Conservation (phyloP, 1,139 yeast genomes). For the Geotrichum macrosporum region DNA sequence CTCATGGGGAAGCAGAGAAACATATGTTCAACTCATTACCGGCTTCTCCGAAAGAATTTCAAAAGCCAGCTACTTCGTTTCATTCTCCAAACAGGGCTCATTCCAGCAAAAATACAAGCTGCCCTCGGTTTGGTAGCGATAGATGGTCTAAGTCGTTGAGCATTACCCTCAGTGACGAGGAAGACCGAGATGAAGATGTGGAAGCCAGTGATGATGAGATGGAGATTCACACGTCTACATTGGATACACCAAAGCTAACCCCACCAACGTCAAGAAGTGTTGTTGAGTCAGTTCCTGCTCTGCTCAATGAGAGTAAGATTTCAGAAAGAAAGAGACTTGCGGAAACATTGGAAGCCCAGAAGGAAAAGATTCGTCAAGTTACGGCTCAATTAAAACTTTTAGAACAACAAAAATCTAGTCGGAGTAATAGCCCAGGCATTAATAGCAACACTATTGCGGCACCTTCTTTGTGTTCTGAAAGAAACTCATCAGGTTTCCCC, state of each 20-base stretch:
- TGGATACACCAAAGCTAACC: slow-evolving; percentile 1
- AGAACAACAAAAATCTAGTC: slow-evolving; percentile 4
- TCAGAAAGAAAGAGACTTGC: not conserved
- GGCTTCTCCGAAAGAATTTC: no score
- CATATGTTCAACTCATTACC: no score
- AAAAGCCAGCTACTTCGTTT: no score
- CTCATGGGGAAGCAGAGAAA: no score
- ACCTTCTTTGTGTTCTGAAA: not conserved
- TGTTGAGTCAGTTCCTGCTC: not conserved
- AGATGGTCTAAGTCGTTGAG: slow-evolving; percentile 17
- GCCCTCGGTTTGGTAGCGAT: slow-evolving; percentile 18
- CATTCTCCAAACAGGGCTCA: no score
- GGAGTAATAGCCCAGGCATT: not conserved
- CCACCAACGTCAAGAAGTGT: no score
- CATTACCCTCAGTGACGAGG: slow-evolving; percentile 9
- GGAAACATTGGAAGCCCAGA: slow-evolving; percentile 7
- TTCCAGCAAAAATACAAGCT: not conserved
- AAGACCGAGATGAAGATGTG: not conserved
- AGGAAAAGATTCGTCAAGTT: slow-evolving; percentile 12
- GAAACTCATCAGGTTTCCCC: not conserved
- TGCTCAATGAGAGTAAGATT: not conserved
- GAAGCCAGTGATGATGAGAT: slow-evolving; percentile 1
- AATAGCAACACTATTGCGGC: not conserved
- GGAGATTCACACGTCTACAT: not conserved
- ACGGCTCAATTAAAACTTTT: slow-evolving; percentile 5